Evolutionary conservation across 2,329 filamentous ascomycete genomes (phyloP).

Genomic region (Nigrospora osmanthi): DNA sequence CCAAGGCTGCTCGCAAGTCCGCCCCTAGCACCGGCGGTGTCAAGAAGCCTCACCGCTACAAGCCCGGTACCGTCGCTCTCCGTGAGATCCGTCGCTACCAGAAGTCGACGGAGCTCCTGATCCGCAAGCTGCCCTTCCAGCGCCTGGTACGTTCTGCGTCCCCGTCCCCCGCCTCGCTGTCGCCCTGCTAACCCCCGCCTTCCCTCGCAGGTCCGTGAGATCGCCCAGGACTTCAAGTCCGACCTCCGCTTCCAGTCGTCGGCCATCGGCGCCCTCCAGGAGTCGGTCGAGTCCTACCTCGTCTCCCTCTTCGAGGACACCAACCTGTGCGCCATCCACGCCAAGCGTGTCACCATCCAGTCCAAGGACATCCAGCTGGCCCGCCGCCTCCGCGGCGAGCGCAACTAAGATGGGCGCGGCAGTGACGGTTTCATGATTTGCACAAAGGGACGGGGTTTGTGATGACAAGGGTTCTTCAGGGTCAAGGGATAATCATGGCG

Average conservation of each 20-base stretch:
- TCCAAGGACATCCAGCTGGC: conserved; percentile 96
- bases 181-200: neutral
- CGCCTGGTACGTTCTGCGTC: conserved; percentile 57
- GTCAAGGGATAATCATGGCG: conserved; percentile 31
- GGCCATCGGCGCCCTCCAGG: conserved; percentile 93
- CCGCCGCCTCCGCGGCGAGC: conserved; percentile 88
- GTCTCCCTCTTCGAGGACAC: conserved; percentile 98
- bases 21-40: conserved; percentile 94
- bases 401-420: conserved; percentile 53
- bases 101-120: conserved; percentile 91
- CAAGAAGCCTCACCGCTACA: conserved; percentile 90
- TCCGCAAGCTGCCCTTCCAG: conserved; percentile 97
- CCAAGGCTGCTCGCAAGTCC: conserved; percentile 98
- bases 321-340: conserved; percentile 97
- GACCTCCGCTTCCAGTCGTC: conserved; percentile 97
- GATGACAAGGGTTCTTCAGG: conserved; percentile 29
- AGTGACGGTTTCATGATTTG: conserved; percentile 29
- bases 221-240: conserved; percentile 91
- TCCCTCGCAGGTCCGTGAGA: conserved; percentile 66
- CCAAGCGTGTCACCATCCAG: conserved; percentile 98
- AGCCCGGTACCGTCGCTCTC: conserved; percentile 92
- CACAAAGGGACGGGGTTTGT: conserved; percentile 28
- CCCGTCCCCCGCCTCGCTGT: neutral
- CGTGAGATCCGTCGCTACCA: conserved; percentile 98
- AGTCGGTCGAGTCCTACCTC: conserved; percentile 97